Percentiles rank a stretch among this genome's conserved stretches.
Evolutionary conservation across 345 rosid genomes (phyloP).

Genomic region (Citrus maxima): DNA sequence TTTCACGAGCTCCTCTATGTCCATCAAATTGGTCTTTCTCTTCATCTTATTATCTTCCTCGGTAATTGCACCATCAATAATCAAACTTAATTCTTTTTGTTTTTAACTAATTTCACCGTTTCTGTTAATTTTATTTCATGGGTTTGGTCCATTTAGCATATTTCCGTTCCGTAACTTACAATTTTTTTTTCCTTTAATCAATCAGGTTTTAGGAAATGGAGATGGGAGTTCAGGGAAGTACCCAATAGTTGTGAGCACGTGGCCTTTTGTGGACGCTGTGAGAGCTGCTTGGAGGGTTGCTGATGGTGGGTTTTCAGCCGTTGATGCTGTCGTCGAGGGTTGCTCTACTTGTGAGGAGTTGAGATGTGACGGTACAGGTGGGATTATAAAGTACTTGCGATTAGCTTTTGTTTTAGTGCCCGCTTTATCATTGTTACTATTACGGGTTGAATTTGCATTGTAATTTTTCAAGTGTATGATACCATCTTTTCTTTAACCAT

Average conservation of each 20-base stretch:
- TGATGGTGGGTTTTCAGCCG: conserved; percentile 59
- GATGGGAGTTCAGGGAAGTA: conserved; percentile 33
- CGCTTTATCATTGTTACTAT: neutral
- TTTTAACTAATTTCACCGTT: neutral
- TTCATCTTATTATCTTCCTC: conserved; percentile 10
- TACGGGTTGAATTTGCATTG: neutral
- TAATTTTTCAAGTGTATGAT: neutral
- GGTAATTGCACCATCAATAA: conserved; percentile 8
- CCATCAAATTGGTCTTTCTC: conserved; percentile 15
- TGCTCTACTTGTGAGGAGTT: conserved; percentile 90
- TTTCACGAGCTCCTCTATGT: neutral
- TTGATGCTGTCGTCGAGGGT: conserved; percentile 91
- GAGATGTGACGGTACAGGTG: conserved; percentile 94
- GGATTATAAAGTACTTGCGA: neutral
- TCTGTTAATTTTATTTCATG: neutral
- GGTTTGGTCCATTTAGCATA: neutral
- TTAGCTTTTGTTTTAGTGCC: neutral
- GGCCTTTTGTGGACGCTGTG: conserved; percentile 89
- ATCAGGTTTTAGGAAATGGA: conserved; percentile 39
- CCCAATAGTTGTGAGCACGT: conserved; percentile 84
- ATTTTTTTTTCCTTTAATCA: neutral
- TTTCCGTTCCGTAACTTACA: neutral
- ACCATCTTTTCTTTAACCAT: neutral
- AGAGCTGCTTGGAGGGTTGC: conserved; percentile 79
- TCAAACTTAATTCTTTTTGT: too few species aligned